A percentile compares a stretch with the other conserved stretches of the same genome.
Evolutionary conservation across 2,329 filamentous ascomycete species (phyloP).

Genomic region (Alternaria sp.): DNA sequence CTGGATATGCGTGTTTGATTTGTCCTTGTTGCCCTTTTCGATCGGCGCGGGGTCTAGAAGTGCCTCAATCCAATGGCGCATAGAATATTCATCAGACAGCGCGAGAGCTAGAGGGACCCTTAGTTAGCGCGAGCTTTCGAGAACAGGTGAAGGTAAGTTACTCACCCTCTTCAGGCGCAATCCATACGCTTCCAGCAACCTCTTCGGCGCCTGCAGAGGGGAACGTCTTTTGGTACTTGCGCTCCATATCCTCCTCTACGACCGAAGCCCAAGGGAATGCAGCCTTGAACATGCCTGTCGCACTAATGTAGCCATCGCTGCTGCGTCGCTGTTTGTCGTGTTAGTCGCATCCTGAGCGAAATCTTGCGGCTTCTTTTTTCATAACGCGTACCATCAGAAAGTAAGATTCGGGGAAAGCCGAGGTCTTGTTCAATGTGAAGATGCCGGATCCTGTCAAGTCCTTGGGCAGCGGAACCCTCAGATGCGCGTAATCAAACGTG

Average conservation of each 20-base stretch:
- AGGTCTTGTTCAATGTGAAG: slow-evolving; percentile 73
- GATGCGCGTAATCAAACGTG: slow-evolving; percentile 93
- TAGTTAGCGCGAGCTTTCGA: slow-evolving; percentile 21
- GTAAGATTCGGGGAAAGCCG: slow-evolving; percentile 80
- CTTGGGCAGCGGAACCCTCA: slow-evolving; percentile 90
- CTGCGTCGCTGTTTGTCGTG: slow-evolving; percentile 69
- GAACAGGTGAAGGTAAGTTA: background rate
- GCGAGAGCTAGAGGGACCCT: slow-evolving; percentile 68
- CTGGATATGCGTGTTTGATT: slow-evolving; percentile 73
- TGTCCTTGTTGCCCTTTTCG: slow-evolving; percentile 67
- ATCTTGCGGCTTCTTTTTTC: slow-evolving; percentile 5
- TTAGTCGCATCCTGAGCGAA: slow-evolving; percentile 33
- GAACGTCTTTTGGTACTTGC: slow-evolving; percentile 83
- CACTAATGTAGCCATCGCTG: slow-evolving; percentile 82
- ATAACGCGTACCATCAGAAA: slow-evolving; percentile 78
- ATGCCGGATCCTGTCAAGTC: slow-evolving; percentile 88
- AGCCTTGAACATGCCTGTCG: slow-evolving; percentile 92
- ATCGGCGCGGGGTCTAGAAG: slow-evolving; percentile 89
- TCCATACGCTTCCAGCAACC: slow-evolving; percentile 96
- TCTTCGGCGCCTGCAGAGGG: slow-evolving; percentile 85
- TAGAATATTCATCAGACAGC: slow-evolving; percentile 85
- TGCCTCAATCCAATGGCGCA: slow-evolving; percentile 87
- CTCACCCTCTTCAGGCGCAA: slow-evolving; percentile 75
- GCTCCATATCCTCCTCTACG: slow-evolving; percentile 76
- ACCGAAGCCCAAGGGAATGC: slow-evolving; percentile 80